Conservation (phyloP, 176 grass and related monocot genomes). For the Juncus effusus region DNA sequence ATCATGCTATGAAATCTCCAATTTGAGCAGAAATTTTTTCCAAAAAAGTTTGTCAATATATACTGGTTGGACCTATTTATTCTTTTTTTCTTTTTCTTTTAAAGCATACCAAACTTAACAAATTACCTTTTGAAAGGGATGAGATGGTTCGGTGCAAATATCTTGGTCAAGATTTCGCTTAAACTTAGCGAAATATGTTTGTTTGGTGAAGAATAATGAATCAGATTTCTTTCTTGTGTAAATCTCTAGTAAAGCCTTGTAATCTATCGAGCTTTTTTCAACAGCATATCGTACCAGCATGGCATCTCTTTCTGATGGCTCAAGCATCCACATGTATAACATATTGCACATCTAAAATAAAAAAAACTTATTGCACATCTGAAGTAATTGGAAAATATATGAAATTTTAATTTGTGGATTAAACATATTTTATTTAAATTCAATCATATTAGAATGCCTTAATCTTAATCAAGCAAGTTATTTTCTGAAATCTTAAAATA, state of each 20-base stretch:
- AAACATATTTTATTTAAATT: neutral
- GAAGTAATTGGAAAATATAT: too few relatives aligned
- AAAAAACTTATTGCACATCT: conserved; percentile 28
- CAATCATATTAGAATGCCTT: too few relatives aligned
- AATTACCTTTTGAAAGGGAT: conserved; percentile 61
- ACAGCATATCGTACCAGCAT: conserved; percentile 50
- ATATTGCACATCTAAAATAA: conserved; percentile 48
- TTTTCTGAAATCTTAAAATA: too few relatives aligned
- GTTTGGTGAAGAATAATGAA: conserved; percentile 96
- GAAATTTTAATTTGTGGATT: neutral
- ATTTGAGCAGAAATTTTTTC: too few relatives aligned
- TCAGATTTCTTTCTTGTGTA: conserved; percentile 74
- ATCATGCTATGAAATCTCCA: too few relatives aligned
- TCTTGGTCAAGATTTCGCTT: conserved; percentile 83
- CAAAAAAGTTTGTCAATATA: too few relatives aligned
- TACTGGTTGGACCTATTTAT: too few relatives aligned
- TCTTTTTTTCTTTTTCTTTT: too few relatives aligned
- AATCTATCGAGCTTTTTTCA: conserved; percentile 35
- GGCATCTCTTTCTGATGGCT: conserved; percentile 66
- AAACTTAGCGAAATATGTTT: conserved; percentile 59
- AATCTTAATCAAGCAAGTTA: too few relatives aligned
- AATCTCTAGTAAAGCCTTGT: conserved; percentile 63
- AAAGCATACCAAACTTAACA: too few relatives aligned
- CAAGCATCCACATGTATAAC: conserved; percentile 83
- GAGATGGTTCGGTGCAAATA: conserved; percentile 51